Base-by-base conservation (phyloP, 768 basidiomycete species). In the Favolaschia claudopus region DNA sequence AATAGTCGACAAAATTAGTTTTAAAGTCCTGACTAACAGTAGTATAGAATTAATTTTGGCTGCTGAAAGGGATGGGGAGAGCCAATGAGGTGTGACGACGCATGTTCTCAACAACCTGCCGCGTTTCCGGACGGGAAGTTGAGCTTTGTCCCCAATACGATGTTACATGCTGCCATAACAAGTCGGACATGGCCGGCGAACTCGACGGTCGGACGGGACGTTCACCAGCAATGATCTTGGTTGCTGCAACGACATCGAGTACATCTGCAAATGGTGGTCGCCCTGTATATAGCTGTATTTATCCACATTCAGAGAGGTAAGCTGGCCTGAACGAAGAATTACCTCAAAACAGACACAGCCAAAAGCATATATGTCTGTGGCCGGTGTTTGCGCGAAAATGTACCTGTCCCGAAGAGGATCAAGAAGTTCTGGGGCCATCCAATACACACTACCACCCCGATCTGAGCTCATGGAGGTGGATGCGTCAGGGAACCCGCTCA, bases 391-490 rank as follows among this genome's bases (percentile, higher is more conserved):
- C 13, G 59, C 27, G 36, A 69, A 71, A 20, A 52, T 22, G 1
- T n/a, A n/a, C n/a, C n/a, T n/a, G n/a, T n/a, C n/a, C n/a, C 8
- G 38, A 22, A 63, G 25, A 4, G 75, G 74, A 37, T 70, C 58
- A n/a, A 72, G 68, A 14, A 77, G 61, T 57, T 77, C 76, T 9
- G 76, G 76, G 1, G 74, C 73, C 74, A 72, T 76, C 72, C 74
- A 76, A n/a, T 72, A 51, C 12, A 68, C 58, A 20, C 69, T 66
- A n/a, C 74, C 74, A 5, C 63, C 67, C 13, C 65, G 62, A 33
- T 64, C 64, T 10, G 72, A n/a, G n/a, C n/a, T n/a, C n/a, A 68
- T 64, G 22, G 68, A 58, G n/a, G 63, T 44, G 8, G 73, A 73
- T 20, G 66, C 70, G 39, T 75, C 72, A 19, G 68, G 63, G 42